Conservation (phyloP, 2,329 filamentous ascomycete genomes). For the Huntiella moniliformis region DNA sequence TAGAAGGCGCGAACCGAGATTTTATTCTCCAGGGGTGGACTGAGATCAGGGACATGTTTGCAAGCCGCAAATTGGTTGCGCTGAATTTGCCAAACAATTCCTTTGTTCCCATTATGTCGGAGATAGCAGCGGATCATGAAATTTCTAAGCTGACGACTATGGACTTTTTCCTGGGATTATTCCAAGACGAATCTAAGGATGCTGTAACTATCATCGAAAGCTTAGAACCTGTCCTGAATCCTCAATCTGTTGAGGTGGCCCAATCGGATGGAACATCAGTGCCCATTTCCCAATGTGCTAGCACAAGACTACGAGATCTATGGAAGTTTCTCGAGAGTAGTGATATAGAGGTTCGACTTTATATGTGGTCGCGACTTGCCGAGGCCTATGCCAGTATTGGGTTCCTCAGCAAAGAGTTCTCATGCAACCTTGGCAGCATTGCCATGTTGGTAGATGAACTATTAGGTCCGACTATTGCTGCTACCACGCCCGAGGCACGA, state of each 20-base stretch:
- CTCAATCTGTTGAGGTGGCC: slow-evolving; percentile 31
- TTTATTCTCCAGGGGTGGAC: slow-evolving; percentile 40
- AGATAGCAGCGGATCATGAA: slow-evolving; percentile 70
- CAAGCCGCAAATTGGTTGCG: slow-evolving; percentile 19
- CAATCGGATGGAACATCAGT: slow-evolving; percentile 13
- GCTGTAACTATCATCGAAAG: slow-evolving; percentile 76
- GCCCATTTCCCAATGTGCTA: slow-evolving; percentile 32
- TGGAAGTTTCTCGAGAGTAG: slow-evolving; percentile 69
- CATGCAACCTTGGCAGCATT: slow-evolving; percentile 69
- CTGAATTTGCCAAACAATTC: slow-evolving; percentile 65
- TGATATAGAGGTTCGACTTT: slow-evolving; percentile 64
- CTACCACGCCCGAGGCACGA: slow-evolving; percentile 43
- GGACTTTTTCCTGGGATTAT: slow-evolving; percentile 86
- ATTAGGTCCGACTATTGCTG: slow-evolving; percentile 42
- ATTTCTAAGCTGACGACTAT: slow-evolving; percentile 85
- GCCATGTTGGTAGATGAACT: slow-evolving; percentile 55
- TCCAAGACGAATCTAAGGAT: slow-evolving; percentile 64
- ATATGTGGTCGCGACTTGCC: slow-evolving; percentile 78
- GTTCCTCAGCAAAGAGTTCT: slow-evolving; percentile 74
- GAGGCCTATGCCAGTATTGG: slow-evolving; percentile 74
- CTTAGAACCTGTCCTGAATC: slow-evolving; percentile 78
- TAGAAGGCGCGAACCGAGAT: slow-evolving; percentile 33
- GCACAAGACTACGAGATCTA: slow-evolving; percentile 51
- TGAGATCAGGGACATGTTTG: slow-evolving; percentile 33
- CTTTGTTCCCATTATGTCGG: slow-evolving; percentile 72